A percentile compares a stretch with the other conserved stretches of the same genome.
phyloP scores from a whole-genome alignment of 192 early-diverging fungal species.

The Pilobolus umbonatus region DNA sequence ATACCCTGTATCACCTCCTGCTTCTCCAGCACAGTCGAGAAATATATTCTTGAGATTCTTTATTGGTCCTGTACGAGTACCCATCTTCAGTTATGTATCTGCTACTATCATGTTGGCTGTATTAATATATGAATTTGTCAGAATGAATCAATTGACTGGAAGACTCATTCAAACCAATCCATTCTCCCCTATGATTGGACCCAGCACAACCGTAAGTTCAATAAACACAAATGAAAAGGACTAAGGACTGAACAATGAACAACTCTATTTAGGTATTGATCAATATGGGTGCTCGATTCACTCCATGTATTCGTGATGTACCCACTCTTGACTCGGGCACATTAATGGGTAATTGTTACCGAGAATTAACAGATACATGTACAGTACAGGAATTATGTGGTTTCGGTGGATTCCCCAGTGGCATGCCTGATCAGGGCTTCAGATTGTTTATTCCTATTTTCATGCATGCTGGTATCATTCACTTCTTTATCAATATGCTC shows the following conservation, averaged over 20 bases:
- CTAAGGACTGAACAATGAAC: background rate
- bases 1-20: too few species aligned
- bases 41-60: conserved; percentile 10
- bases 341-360: conserved; percentile 19
- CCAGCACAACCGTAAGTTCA: conserved; percentile 42
- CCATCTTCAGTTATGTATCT: conserved; percentile 49
- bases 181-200: conserved; percentile 82
- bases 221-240: background rate
- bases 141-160: conserved; percentile 58
- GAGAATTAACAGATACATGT: conserved; percentile 29
- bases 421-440: conserved; percentile 67
- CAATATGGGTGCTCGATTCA: conserved; percentile 70
- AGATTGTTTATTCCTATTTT: conserved; percentile 77
- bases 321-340: conserved; percentile 21
- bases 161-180: conserved; percentile 59
- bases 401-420: conserved; percentile 45
- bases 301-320: conserved; percentile 72
- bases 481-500: conserved; percentile 68
- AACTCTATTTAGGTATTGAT: conserved; percentile 47
- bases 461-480: conserved; percentile 76
- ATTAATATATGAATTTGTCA: conserved; percentile 48
- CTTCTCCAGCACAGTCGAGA: too few species aligned
- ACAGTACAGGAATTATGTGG: conserved; percentile 57
- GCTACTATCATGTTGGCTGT: conserved; percentile 41
- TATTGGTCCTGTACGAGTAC: conserved; percentile 20